Conservation (phyloP, 345 rosid species). For the Lepidium africanum region DNA sequence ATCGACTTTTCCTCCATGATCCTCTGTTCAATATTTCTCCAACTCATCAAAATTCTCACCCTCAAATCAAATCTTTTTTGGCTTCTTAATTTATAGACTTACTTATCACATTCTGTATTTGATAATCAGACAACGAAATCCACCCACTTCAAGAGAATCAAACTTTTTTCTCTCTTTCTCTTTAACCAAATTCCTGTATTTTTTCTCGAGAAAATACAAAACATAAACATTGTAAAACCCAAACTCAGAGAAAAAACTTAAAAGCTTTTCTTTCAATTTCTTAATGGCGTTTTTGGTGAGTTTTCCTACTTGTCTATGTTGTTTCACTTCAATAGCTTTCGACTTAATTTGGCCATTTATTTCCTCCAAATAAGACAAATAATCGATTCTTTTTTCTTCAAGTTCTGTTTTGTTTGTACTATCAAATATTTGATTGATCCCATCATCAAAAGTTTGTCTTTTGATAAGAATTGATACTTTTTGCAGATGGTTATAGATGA, state of each 20-base stretch:
- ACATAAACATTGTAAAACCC: neutral
- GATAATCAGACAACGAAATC: conserved; percentile 8
- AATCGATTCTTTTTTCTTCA: neutral
- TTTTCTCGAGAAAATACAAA: neutral
- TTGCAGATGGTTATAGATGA: conserved; percentile 2
- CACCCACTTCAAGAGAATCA: conserved; percentile 18
- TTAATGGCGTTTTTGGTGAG: conserved; percentile 14
- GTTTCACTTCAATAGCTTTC: neutral
- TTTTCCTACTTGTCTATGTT: neutral
- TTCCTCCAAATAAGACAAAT: conserved; percentile 6
- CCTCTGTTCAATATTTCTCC: conserved; percentile 15
- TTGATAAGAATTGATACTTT: neutral
- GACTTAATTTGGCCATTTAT: neutral
- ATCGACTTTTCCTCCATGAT: conserved; percentile 20
- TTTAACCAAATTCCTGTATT: neutral
- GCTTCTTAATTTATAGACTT: neutral
- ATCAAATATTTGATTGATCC: neutral
- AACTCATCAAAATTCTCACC: conserved; percentile 14
- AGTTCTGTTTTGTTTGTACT: conserved; percentile 1
- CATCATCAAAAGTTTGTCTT: neutral
- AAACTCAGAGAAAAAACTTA: neutral
- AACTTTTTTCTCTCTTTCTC: neutral
- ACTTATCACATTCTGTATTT: conserved; percentile 10
- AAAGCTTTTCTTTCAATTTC: neutral
- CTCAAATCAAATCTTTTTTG: neutral